Evolutionary conservation across 2,329 filamentous ascomycete genomes (phyloP).

Genomic region (Fusarium nurragi): DNA sequence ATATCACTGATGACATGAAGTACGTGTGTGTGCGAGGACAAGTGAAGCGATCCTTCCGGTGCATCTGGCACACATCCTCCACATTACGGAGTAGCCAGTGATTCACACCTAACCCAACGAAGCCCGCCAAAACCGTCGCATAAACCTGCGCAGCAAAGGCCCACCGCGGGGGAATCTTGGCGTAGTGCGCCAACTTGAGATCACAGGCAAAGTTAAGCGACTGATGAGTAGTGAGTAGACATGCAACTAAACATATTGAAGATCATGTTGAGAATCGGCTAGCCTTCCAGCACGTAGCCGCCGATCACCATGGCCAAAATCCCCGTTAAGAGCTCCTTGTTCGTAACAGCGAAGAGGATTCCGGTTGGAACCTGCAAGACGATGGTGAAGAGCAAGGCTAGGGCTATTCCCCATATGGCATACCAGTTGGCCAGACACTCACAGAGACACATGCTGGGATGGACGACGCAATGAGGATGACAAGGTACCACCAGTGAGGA

Average conservation of each 20-base stretch:
- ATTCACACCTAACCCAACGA: slow-evolving; percentile 67
- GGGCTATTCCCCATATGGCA: slow-evolving; percentile 61
- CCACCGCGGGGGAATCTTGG: slow-evolving; percentile 63
- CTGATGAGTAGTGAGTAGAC: slow-evolving; percentile 67
- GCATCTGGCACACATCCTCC: slow-evolving; percentile 62
- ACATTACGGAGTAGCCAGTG: slow-evolving; percentile 68
- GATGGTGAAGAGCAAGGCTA: slow-evolving; percentile 61
- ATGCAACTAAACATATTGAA: slow-evolving; percentile 76
- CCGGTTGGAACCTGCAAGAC: slow-evolving; percentile 65
- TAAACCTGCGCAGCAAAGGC: slow-evolving; percentile 65
- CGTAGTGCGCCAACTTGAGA: slow-evolving; percentile 71
- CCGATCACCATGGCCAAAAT: slow-evolving; percentile 73
- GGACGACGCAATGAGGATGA: slow-evolving; percentile 59
- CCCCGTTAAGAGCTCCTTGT: slow-evolving; percentile 67
- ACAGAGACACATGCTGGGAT: slow-evolving; percentile 50
- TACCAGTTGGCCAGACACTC: slow-evolving; percentile 59
- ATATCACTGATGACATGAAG: slow-evolving; percentile 72
- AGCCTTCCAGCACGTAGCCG: slow-evolving; percentile 72
- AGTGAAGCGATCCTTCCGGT: slow-evolving; percentile 61
- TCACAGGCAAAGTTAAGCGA: slow-evolving; percentile 68
- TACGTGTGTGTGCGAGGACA: slow-evolving; percentile 59
- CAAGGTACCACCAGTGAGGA: slow-evolving; percentile 65
- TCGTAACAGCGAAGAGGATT: slow-evolving; percentile 65
- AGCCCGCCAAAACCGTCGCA: slow-evolving; percentile 62
- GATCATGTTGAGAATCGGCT: slow-evolving; percentile 74